phyloP scores from a whole-genome alignment of 495 filamentous ascomycete genomes.

The Glutinoglossum americanum region DNA sequence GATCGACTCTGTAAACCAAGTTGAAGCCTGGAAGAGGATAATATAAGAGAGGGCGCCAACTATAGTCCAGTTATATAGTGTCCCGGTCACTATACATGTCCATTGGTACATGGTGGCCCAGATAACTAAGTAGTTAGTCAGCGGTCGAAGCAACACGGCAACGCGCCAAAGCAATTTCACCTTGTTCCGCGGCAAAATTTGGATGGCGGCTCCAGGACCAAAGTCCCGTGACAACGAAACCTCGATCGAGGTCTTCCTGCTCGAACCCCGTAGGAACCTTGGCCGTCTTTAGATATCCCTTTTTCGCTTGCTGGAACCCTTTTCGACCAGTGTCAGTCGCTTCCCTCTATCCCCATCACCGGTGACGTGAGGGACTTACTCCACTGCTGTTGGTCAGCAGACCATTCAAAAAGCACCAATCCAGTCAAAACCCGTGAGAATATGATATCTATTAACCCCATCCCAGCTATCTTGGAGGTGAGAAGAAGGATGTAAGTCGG shows the following conservation, averaged over 20 bases:
- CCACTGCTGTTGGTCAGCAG: slow-evolving; percentile 93
- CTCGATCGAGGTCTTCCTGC: slow-evolving; percentile 67
- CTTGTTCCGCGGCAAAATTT: slow-evolving; percentile 82
- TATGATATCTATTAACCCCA: slow-evolving; percentile 36
- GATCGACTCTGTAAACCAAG: slow-evolving; percentile 66
- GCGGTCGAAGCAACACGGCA: background rate
- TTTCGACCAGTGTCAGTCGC: background rate
- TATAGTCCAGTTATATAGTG: slow-evolving; percentile 55
- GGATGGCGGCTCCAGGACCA: slow-evolving; percentile 80
- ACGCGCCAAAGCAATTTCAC: background rate
- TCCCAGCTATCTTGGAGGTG: slow-evolving; percentile 21
- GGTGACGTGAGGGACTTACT: slow-evolving; percentile 20
- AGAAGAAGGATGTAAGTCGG: slow-evolving; percentile 70
- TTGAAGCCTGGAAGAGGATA: slow-evolving; percentile 71
- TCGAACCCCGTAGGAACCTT: slow-evolving; percentile 40
- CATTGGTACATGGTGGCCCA: slow-evolving; percentile 80
- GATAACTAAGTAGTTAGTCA: slow-evolving; percentile 24
- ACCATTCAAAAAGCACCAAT: slow-evolving; percentile 50
- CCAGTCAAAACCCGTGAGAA: slow-evolving; percentile 46
- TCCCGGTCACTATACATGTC: slow-evolving; percentile 50
- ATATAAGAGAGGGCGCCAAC: slow-evolving; percentile 49
- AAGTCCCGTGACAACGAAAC: slow-evolving; percentile 69
- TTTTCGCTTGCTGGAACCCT: slow-evolving; percentile 68
- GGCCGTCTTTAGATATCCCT: slow-evolving; percentile 44
- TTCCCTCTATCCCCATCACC: background rate